These are phyloP conservation scores for Beta corolliflora DNA, from an alignment of 179 eudicot species.

Conservation along the genomic window DNA sequence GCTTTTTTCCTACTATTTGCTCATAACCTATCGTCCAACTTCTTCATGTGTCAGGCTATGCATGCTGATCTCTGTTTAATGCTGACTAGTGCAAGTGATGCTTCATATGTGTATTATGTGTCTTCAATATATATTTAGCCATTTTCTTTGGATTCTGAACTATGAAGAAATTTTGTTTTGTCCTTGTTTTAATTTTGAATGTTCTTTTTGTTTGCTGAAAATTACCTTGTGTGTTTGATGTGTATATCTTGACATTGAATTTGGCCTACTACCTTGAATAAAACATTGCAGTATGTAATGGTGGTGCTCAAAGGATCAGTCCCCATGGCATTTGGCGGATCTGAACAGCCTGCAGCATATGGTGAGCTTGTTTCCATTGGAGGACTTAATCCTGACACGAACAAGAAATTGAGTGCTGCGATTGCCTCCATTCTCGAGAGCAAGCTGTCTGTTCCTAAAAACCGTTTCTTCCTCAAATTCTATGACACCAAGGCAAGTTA, in stretches of 20 bases:
- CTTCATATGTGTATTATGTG: too few relatives aligned
- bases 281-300: slow-evolving; percentile 78
- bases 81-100: neutral
- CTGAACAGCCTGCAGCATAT: slow-evolving; percentile 90
- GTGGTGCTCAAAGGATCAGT: slow-evolving; percentile 89
- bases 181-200: neutral
- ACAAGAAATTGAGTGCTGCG: slow-evolving; percentile 95
- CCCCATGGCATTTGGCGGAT: slow-evolving; percentile 89
- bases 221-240: neutral
- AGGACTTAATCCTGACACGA: slow-evolving; percentile 68
- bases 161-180: too few relatives aligned
- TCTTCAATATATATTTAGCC: too few relatives aligned
- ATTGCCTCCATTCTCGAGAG: slow-evolving; percentile 70
- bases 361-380: slow-evolving; percentile 95
- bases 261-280: neutral
- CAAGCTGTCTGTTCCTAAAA: slow-evolving; percentile 72
- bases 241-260: neutral
- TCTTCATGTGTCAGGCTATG: neutral
- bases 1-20: neutral
- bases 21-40: neutral
- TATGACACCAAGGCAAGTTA: slow-evolving; percentile 79
- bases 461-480: slow-evolving; percentile 84
- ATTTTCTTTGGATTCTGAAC: neutral
- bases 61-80: neutral
- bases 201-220: neutral